Conservation (phyloP, 805 yeast genomes). For the Yarrowia keelungensis region DNA sequence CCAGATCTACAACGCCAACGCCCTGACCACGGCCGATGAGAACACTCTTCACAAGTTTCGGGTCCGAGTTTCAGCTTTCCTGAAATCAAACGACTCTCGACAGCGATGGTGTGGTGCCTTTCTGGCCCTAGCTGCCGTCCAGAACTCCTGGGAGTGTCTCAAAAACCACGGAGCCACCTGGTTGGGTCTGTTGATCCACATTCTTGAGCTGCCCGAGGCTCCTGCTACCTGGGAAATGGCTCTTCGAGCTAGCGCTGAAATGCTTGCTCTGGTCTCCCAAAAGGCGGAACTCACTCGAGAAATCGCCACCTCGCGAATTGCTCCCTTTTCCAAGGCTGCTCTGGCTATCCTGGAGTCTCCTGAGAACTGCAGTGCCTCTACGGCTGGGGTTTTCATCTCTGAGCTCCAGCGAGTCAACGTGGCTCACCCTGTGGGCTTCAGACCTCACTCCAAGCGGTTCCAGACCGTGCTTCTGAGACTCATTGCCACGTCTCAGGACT, state of each 20-base stretch:
- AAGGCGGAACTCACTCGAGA: slow-evolving; percentile 87
- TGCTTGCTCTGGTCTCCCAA: slow-evolving; percentile 57
- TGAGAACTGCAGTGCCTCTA: slow-evolving; percentile 51
- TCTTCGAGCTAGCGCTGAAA: slow-evolving; percentile 45
- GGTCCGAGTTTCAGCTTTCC: slow-evolving; percentile 48
- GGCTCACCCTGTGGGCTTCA: slow-evolving; percentile 76
- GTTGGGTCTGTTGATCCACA: slow-evolving; percentile 51
- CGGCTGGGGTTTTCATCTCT: slow-evolving; percentile 53
- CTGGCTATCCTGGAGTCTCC: slow-evolving; percentile 56
- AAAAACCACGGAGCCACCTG: slow-evolving; percentile 53
- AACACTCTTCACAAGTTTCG: slow-evolving; percentile 46
- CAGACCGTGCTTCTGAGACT: slow-evolving; percentile 54
- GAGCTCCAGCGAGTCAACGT: slow-evolving; percentile 53
- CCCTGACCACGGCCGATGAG: slow-evolving; percentile 40
- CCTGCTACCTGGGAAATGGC: slow-evolving; percentile 48
- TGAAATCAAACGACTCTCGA: slow-evolving; percentile 50
- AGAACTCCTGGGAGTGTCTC: slow-evolving; percentile 47
- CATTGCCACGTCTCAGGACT: slow-evolving; percentile 50
- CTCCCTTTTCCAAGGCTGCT: slow-evolving; percentile 61
- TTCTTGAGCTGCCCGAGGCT: slow-evolving; percentile 51
- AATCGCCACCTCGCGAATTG: slow-evolving; percentile 77
- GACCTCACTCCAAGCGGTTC: slow-evolving; percentile 75
- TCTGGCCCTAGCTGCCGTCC: slow-evolving; percentile 45
- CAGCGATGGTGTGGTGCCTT: slow-evolving; percentile 52
- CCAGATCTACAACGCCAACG: slow-evolving; percentile 38